phyloP scores from a whole-genome alignment of 345 rosid species.

The Eucalyptus cladocalyx region DNA sequence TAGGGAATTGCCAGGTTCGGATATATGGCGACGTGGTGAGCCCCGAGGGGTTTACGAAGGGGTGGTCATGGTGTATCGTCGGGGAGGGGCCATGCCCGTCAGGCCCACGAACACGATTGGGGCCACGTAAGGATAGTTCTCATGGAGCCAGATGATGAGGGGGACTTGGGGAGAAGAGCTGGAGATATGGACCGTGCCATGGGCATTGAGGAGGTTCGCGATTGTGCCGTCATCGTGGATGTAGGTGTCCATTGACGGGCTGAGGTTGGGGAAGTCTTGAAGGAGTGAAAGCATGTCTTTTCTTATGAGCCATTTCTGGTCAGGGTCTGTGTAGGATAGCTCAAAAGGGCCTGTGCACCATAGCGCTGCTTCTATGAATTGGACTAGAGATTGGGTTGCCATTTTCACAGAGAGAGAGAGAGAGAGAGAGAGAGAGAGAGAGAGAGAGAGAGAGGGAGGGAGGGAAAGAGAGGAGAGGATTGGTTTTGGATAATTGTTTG shows the following conservation, averaged over 20 bases:
- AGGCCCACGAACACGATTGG: constrained; percentile 35
- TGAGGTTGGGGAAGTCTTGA: constrained; percentile 31
- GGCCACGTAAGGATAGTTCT: constrained; percentile 44
- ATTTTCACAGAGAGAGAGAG: not conserved
- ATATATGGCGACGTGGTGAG: constrained; percentile 26
- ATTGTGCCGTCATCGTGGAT: constrained; percentile 50
- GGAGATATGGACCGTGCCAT: constrained; percentile 27
- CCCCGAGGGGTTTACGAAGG: constrained; percentile 52
- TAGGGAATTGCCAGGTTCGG: constrained; percentile 37
- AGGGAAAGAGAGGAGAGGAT: not conserved
- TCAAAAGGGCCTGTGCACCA: constrained; percentile 11
- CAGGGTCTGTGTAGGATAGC: constrained; percentile 49
- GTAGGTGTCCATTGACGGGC: constrained; percentile 23
- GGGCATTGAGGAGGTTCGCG: constrained; percentile 31
- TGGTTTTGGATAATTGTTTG: not conserved
- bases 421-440: not conserved
- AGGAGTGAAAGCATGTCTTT: constrained; percentile 47
- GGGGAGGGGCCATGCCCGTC: not conserved
- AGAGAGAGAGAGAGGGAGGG: too few species aligned
- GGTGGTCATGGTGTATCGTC: constrained; percentile 31
- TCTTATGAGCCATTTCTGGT: constrained; percentile 50
- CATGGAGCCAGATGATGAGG: constrained; percentile 58
- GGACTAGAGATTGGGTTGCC: constrained; percentile 24
- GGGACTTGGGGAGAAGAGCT: constrained; percentile 14
- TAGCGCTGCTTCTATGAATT: constrained; percentile 59